Evolutionary conservation across 768 basidiomycete species (phyloP), one percentile per base, ranked within the genome.

Genomic region (Pisolithus albus): DNA sequence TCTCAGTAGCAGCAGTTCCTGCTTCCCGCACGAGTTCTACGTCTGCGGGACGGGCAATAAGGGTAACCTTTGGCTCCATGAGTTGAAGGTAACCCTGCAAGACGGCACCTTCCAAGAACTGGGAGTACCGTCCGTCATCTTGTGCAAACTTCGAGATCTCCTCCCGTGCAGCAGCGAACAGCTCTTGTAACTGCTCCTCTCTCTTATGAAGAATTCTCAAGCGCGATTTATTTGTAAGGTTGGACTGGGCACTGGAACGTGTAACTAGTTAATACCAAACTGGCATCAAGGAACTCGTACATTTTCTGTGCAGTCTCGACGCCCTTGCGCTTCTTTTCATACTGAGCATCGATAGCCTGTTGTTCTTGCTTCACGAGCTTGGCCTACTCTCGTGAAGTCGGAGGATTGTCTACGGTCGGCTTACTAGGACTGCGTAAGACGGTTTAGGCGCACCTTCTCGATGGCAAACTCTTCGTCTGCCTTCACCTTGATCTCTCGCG

Each of bases 401-500:
- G 5, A 34, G 13, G 7, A 47, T 40, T 28, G 45, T 16, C 38
- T 26, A 48, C 16, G 36, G 19, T 21, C 11, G 7, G 21, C 19
- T 48, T 37, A 21, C 41, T n/a, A 36, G 49, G 11, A 45, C 9
- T 30, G 30, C 30, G 32, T 18, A 39, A 24, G 23, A 13, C 23
- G 46, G 43, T 30, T n/a, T 42, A 7, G 5, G 46, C 53, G 39
- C 24, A 84, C 94, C 81, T 99, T 99, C 69, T 99, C 96, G 59
- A 99, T 98, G 18, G 95, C 88, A 65, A 98, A 98, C 72, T 99
- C 95, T 68, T 98, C 94, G 56, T 99, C 93, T 0, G 96, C 95
- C 70, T 99, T 99, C 54, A 97, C 92, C 57, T 80, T 86, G 55
- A 99, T 93, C 72, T 99, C 96, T 7, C 96, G 77, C 1, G 92